Evolutionary conservation across 768 basidiomycete genomes (phyloP), one percentile per base, ranked within the genome.

Genomic region (Tulasnella sp.): DNA sequence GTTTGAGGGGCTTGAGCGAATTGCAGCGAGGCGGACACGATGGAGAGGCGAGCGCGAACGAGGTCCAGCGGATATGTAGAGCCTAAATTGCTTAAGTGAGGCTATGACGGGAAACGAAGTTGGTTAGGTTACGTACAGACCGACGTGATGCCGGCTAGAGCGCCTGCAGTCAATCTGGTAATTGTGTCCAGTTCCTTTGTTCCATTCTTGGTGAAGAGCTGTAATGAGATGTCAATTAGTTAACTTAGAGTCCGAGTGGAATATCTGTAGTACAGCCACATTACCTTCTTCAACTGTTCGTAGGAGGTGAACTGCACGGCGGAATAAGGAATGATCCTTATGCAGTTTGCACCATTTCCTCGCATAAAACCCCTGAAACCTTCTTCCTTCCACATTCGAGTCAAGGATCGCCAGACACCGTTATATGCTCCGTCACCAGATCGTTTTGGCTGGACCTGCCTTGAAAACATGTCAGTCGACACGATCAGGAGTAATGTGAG

Each of bases 31-130:
- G 90, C 86, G 4, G 90, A 91, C n/a, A 89, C 91, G 66, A 98
- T 94, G 19, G 89, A 93, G 58, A 99, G 73, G 34, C 94, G 79
- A 23, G 90, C 86, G 42, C 94, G 80, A 29, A 98, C 86, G 49
- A 99, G 82, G 68, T 99, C 94, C 61, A 98, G 72, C 7, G 94
- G 94, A 72, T 92, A 89, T 70, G 88, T 91, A 45, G 86, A 76
- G 62, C 82, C 86, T 88, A 55, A n/a, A n/a, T n/a, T n/a, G 31
- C n/a, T n/a, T n/a, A n/a, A n/a, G n/a, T n/a, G n/a, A n/a, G n/a
- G n/a, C n/a, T n/a, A n/a, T n/a, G n/a, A n/a, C n/a, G n/a, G n/a
- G n/a, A n/a, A n/a, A n/a, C n/a, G n/a, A n/a, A n/a, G n/a, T n/a
- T n/a, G n/a, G n/a, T n/a, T n/a, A n/a, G n/a, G 19, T 11, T 6